Evolutionary conservation across 768 basidiomycete species (phyloP).

Genomic region (Leucogyrophana mollusca): DNA sequence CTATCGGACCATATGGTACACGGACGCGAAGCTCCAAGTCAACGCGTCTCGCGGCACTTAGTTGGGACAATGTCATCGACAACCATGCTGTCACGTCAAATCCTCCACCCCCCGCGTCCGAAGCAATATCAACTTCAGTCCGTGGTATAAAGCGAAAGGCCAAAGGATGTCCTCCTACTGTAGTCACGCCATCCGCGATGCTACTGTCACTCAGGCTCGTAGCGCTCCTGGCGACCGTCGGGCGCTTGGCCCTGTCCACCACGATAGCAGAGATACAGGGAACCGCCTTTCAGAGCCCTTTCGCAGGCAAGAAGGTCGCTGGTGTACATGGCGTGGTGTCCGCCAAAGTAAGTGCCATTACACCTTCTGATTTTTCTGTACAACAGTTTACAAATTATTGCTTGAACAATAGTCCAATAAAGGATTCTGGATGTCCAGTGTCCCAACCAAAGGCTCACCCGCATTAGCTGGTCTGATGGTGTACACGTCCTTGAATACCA

Average conservation of each 20-base stretch:
- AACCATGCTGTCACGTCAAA: too few relatives aligned
- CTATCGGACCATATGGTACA: too few relatives aligned
- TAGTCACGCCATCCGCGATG: not conserved
- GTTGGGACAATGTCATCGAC: too few relatives aligned
- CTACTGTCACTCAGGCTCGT: not conserved
- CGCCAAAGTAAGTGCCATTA: constrained; percentile 41
- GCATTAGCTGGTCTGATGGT: constrained; percentile 52
- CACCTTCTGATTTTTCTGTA: constrained; percentile 3
- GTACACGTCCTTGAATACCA: constrained; percentile 40
- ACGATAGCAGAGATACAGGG: constrained; percentile 56
- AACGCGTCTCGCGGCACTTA: too few relatives aligned
- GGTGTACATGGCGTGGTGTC: constrained; percentile 52
- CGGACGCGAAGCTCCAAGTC: too few relatives aligned
- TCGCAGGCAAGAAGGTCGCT: constrained; percentile 41
- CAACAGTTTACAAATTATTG: not conserved
- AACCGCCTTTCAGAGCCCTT: constrained; percentile 43
- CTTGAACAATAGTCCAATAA: constrained; percentile 32
- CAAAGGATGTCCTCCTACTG: not conserved
- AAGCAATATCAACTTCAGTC: too few relatives aligned
- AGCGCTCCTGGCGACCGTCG: not conserved
- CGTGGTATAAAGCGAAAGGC: too few relatives aligned
- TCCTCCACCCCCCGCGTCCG: too few relatives aligned
- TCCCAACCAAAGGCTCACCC: constrained; percentile 42
- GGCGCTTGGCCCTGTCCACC: constrained; percentile 15
- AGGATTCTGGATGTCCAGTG: constrained; percentile 50